These are phyloP conservation scores for Hura crepitans DNA, from an alignment of 441 rosid species.

Conservation along the genomic window DNA sequence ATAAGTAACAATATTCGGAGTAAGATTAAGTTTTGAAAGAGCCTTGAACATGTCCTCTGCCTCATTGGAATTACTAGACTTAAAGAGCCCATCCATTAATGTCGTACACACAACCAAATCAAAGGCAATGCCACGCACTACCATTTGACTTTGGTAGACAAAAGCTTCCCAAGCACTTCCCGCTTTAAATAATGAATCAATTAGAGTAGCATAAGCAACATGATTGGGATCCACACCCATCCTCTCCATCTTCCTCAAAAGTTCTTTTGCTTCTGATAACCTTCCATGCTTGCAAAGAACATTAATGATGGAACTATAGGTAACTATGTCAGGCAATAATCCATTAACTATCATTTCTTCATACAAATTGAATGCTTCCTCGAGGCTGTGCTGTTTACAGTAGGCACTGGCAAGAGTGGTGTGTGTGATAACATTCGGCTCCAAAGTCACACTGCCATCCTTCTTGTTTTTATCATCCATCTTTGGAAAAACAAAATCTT, in stretches of 20 bases:
- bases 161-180: slow-evolving; percentile 52
- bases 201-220: slow-evolving; percentile 55
- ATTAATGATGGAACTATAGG: slow-evolving; percentile 62
- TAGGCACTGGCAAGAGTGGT: slow-evolving; percentile 67
- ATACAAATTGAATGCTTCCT: slow-evolving; percentile 55
- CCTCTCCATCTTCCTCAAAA: slow-evolving; percentile 64
- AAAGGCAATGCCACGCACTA: slow-evolving; percentile 66
- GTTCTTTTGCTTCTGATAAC: slow-evolving; percentile 51
- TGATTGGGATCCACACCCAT: slow-evolving; percentile 71
- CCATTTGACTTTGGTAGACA: slow-evolving; percentile 69
- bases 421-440: slow-evolving; percentile 55
- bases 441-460: slow-evolving; percentile 25
- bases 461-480: slow-evolving; percentile 15
- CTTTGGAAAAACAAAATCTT: slow-evolving; percentile 5
- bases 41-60: slow-evolving; percentile 51
- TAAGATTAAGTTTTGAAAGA: slow-evolving; percentile 46
- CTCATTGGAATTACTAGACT: slow-evolving; percentile 55
- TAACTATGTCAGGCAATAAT: slow-evolving; percentile 66
- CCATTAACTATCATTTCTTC: slow-evolving; percentile 57
- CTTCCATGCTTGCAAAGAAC: slow-evolving; percentile 70
- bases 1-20: slow-evolving; percentile 55
- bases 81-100: slow-evolving; percentile 76
- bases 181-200: slow-evolving; percentile 67
- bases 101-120: slow-evolving; percentile 73
- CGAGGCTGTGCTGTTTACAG: slow-evolving; percentile 48